These are phyloP conservation scores for Mycena latifolia DNA, from an alignment of 768 basidiomycete genomes.

Conservation along the genomic window DNA sequence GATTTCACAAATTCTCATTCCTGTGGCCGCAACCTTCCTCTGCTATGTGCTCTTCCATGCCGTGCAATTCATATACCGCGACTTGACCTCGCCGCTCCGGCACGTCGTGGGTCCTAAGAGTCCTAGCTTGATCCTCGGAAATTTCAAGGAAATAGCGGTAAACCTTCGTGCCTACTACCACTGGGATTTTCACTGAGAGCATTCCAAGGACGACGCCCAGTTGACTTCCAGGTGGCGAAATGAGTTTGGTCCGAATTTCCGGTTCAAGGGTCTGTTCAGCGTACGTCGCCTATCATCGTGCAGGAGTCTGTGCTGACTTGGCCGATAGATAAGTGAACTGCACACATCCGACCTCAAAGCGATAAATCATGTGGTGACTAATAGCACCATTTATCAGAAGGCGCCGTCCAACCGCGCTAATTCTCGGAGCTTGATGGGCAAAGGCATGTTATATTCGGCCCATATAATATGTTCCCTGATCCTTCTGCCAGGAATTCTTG, in stretches of 20 bases:
- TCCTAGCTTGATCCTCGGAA: constrained; percentile 47
- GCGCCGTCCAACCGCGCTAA: neutral
- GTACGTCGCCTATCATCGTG: neutral
- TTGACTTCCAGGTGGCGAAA: constrained; percentile 49
- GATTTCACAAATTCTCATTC: constrained; percentile 11
- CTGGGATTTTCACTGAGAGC: neutral
- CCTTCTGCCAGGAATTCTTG: constrained; percentile 24
- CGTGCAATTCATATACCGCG: constrained; percentile 25
- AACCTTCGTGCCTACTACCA: neutral
- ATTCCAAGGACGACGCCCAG: constrained; percentile 39
- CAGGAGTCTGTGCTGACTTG: too few species aligned
- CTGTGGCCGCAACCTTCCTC: constrained; percentile 6
- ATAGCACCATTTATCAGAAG: constrained; percentile 10
- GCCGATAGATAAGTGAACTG: neutral
- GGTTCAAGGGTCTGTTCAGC: constrained; percentile 41
- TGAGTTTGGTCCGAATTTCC: constrained; percentile 51
- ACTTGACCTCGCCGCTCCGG: constrained; percentile 41
- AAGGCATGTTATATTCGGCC: neutral
- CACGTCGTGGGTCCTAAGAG: constrained; percentile 51
- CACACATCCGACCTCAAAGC: constrained; percentile 31
- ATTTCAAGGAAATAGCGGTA: neutral
- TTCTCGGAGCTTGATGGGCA: neutral
- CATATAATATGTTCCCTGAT: neutral
- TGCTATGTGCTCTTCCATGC: constrained; percentile 36
- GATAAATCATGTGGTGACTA: constrained; percentile 19